Evolutionary conservation across 1,284 basidiomycete species (phyloP).

Genomic region (Rhodotorula sp.): DNA sequence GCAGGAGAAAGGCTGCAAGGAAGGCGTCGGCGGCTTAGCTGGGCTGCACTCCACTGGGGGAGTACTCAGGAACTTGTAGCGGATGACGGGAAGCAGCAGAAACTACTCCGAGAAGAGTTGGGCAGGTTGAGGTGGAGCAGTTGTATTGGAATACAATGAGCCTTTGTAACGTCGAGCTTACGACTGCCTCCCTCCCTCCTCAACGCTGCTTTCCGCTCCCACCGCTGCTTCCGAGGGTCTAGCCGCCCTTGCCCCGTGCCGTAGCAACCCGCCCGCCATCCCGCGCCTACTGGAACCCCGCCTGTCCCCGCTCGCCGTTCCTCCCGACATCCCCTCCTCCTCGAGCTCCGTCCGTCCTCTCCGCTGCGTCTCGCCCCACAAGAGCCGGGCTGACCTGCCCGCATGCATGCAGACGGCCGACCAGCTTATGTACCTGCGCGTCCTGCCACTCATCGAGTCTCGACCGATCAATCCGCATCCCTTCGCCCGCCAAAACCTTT

Average conservation of each 20-base stretch:
- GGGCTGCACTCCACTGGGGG: not conserved
- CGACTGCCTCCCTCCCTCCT: not conserved
- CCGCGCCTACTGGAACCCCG: conserved; percentile 13
- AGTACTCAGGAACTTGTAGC: too few relatives aligned
- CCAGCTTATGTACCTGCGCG: conserved; percentile 6
- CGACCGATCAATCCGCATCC: conserved; percentile 11
- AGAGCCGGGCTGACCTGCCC: not conserved
- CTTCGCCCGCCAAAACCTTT: conserved; percentile 1
- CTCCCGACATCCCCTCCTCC: conserved; percentile 21
- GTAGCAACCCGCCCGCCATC: conserved; percentile 17
- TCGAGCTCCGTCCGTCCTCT: not conserved
- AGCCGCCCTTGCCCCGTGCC: not conserved
- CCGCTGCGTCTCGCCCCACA: not conserved
- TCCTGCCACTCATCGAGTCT: conserved; percentile 10
- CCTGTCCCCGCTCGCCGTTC: conserved; percentile 22
- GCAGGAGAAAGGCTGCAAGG: not conserved
- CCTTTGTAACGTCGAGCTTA: too few relatives aligned
- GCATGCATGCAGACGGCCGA: not conserved
- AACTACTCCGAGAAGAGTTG: too few relatives aligned
- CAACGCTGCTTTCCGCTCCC: not conserved
- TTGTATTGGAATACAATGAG: too few relatives aligned
- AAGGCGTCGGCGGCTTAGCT: not conserved
- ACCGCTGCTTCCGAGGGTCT: not conserved
- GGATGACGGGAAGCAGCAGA: too few relatives aligned
- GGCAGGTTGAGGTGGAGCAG: too few relatives aligned